Conservation (phyloP, 75 land plant genomes). For the Cunninghamia lanceolata region DNA sequence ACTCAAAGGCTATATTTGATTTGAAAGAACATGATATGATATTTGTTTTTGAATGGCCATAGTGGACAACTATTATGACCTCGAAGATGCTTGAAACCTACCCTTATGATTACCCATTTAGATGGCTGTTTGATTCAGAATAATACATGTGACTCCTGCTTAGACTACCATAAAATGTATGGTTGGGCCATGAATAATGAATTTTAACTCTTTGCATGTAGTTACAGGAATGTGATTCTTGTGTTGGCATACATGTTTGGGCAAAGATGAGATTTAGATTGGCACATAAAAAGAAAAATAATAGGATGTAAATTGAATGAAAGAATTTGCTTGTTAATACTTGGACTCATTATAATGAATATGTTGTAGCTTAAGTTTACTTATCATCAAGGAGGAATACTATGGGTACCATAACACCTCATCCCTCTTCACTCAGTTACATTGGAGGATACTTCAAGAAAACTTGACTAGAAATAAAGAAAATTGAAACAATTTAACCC, state of each 20-base stretch:
- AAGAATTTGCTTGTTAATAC: neutral
- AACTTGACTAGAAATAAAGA: neutral
- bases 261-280: neutral
- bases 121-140: too few relatives aligned
- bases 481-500: neutral
- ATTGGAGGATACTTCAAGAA: neutral
- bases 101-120: neutral
- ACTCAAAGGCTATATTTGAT: too few relatives aligned
- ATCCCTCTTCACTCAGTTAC: neutral
- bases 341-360: neutral
- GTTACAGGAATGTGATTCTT: neutral
- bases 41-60: neutral
- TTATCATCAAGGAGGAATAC: neutral
- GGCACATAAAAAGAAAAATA: neutral
- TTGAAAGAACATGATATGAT: neutral
- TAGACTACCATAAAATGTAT: neutral
- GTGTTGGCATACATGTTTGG: neutral
- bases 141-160: neutral
- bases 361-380: neutral
- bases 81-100: neutral
- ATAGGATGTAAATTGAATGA: neutral
- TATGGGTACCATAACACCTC: neutral
- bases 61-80: neutral
- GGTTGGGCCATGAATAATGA: neutral
- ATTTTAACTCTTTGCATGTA: neutral